These are phyloP conservation scores for Chrysosporium queenslandicum DNA, from an alignment of 2,329 filamentous ascomycete genomes.

Conservation along the genomic window DNA sequence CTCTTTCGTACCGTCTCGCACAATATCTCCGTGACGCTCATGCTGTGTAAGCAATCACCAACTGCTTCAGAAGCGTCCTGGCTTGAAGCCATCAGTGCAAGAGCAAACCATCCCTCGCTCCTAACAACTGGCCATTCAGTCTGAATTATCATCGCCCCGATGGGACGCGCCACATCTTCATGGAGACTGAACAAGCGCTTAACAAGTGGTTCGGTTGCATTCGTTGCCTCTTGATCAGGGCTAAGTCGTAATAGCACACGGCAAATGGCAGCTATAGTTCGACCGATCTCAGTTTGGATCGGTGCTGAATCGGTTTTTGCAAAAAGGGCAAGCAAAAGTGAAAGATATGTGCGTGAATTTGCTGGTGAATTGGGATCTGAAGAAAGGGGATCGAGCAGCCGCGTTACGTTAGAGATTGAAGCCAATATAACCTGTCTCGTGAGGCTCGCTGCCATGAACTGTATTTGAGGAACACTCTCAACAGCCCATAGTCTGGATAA, in stretches of 20 bases:
- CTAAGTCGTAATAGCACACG: conserved; percentile 14
- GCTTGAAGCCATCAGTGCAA: conserved; percentile 38
- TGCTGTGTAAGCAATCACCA: conserved; percentile 28
- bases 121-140: conserved; percentile 40
- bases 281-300: conserved; percentile 40
- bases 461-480: conserved; percentile 37
- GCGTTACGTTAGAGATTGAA: conserved; percentile 31
- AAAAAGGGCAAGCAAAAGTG: conserved; percentile 35
- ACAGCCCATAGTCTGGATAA: conserved; percentile 34
- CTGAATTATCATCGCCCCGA: conserved; percentile 38
- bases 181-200: conserved; percentile 30
- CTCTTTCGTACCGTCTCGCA: conserved; percentile 24
- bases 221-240: conserved; percentile 13
- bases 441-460: conserved; percentile 36
- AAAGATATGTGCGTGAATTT: conserved; percentile 31
- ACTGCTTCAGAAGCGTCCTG: conserved; percentile 27
- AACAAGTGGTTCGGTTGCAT: conserved; percentile 20
- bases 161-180: conserved; percentile 29
- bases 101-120: conserved; percentile 42
- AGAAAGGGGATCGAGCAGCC: conserved; percentile 28
- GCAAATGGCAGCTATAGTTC: conserved; percentile 37
- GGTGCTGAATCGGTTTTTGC: conserved; percentile 35
- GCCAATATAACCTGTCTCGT: conserved; percentile 32
- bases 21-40: conserved; percentile 28
- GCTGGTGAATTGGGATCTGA: conserved; percentile 24